Conservation (phyloP, 805 yeast species). For the Hanseniaspora nectarophila region DNA sequence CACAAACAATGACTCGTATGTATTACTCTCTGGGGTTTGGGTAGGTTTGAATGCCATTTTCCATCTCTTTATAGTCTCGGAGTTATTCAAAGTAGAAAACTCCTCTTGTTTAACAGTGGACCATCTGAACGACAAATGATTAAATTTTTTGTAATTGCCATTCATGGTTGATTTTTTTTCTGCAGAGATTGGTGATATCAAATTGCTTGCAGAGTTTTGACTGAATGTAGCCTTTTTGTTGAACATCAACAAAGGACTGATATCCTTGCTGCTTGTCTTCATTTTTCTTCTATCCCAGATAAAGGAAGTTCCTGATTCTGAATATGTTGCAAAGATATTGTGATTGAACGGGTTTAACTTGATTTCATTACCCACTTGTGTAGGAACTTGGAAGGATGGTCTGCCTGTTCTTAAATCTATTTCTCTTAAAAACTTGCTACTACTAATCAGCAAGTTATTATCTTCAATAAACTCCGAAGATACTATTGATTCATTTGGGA, state of each 20-base stretch:
- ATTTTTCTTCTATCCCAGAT: conserved; percentile 70
- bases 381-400: conserved; percentile 62
- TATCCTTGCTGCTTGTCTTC: conserved; percentile 2
- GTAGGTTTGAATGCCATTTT: conserved; percentile 50
- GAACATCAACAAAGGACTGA: conserved; percentile 11
- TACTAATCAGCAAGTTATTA: conserved; percentile 54
- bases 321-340: conserved; percentile 56
- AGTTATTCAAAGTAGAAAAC: conserved; percentile 67
- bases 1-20: conserved; percentile 52
- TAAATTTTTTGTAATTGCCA: conserved; percentile 48
- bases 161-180: conserved; percentile 17
- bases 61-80: conserved; percentile 71
- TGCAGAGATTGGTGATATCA: background rate
- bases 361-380: conserved; percentile 58
- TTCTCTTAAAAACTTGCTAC: conserved; percentile 65
- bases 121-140: conserved; percentile 56
- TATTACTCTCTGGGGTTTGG: conserved; percentile 19
- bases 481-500: conserved; percentile 63
- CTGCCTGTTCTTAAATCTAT: conserved; percentile 56
- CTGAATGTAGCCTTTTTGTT: conserved; percentile 14
- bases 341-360: conserved; percentile 57
- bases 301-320: conserved; percentile 75
- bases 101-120: conserved; percentile 58
- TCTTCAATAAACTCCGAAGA: conserved; percentile 58
- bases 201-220: conserved; percentile 11